Base-by-base conservation (phyloP, 1,139 yeast species). In the Kurtzmaniella quercitrusa region DNA sequence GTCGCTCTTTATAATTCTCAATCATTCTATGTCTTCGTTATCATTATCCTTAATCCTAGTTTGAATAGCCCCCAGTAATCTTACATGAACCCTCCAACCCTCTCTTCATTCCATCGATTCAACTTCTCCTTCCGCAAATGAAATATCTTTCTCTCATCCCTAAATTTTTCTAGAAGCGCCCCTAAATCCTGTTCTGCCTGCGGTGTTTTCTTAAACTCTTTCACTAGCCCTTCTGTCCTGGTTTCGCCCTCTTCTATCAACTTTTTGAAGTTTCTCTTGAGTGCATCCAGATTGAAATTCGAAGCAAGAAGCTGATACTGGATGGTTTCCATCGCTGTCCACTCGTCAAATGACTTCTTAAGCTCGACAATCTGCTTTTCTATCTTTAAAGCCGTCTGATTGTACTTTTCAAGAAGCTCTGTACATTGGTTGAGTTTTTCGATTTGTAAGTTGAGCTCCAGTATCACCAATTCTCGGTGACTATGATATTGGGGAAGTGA, bases 61-160 rank as follows among this genome's bases (percentile, higher is more conserved):
- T n/a, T n/a, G n/a, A n/a, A n/a, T n/a, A n/a, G n/a, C n/a, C n/a
- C n/a, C n/a, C n/a, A n/a, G n/a, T n/a, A n/a, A n/a, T n/a, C n/a
- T 25, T 43, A 63, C 38, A 61, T 49, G 43, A 68, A 59, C 12
- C 85, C 86, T 25, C 80, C 77, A 0, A 84, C 84, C 44, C 91
- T 62, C 49, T 82, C 87, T 55, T 84, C 90, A 43, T 75, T 69
- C 75, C 86, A 74, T 40, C 91, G 63, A 50, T 76, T 74, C 48
- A 80, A 59, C 53, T 81, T 77, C 58, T 83, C 90, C 46, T 66
- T 68, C 33, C 84, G 63, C 44, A 77, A 56, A 59, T 85, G 85
- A 47, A 73, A 81, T 34, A 55, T 50, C 48, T 74, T 75, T 29
- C 89, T 58, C 43, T 69, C 69, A 10, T 51, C 51, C 42, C 72